phyloP scores from a whole-genome alignment of 2,329 filamentous ascomycete species.

The Cladophialophora exuberans region DNA sequence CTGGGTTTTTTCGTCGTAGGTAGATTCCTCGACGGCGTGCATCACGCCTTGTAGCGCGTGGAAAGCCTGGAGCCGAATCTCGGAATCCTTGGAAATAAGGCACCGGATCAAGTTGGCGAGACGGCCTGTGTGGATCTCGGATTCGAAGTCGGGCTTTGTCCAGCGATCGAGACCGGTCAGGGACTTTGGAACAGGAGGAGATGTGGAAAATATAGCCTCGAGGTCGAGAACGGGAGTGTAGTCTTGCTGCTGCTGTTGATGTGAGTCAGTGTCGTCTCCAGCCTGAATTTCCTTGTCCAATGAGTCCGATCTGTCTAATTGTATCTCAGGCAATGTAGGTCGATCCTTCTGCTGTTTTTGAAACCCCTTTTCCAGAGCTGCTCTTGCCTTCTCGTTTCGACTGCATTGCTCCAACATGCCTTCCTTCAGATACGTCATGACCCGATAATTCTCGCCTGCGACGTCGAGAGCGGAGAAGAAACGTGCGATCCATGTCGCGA shows the following conservation, averaged over 20 bases:
- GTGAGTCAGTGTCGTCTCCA: neutral
- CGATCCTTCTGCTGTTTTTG: conserved; percentile 36
- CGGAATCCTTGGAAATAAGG: conserved; percentile 72
- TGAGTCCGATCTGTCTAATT: neutral
- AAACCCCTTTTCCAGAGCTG: conserved; percentile 42
- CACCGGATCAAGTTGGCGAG: conserved; percentile 72
- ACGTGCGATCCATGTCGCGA: conserved; percentile 62
- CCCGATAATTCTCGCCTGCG: conserved; percentile 54
- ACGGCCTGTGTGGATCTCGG: conserved; percentile 73
- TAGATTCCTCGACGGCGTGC: conserved; percentile 59
- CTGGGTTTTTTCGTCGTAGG: conserved; percentile 62
- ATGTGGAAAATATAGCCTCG: conserved; percentile 56
- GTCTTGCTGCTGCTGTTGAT: neutral
- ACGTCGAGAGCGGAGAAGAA: conserved; percentile 60
- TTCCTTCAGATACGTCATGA: conserved; percentile 52
- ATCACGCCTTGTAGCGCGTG: conserved; percentile 61
- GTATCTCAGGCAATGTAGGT: neutral
- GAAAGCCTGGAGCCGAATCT: conserved; percentile 78
- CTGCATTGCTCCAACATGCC: conserved; percentile 45
- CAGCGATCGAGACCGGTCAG: conserved; percentile 50
- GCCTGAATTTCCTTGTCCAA: conserved; percentile 2
- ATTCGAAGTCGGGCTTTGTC: conserved; percentile 69
- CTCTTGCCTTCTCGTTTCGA: conserved; percentile 42
- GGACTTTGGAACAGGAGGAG: conserved; percentile 50
- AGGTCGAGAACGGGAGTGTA: conserved; percentile 50